Evolutionary conservation across 2,329 filamentous ascomycete genomes (phyloP), one percentile per base, ranked within the genome.

Genomic region (Diaporthe sp.): DNA sequence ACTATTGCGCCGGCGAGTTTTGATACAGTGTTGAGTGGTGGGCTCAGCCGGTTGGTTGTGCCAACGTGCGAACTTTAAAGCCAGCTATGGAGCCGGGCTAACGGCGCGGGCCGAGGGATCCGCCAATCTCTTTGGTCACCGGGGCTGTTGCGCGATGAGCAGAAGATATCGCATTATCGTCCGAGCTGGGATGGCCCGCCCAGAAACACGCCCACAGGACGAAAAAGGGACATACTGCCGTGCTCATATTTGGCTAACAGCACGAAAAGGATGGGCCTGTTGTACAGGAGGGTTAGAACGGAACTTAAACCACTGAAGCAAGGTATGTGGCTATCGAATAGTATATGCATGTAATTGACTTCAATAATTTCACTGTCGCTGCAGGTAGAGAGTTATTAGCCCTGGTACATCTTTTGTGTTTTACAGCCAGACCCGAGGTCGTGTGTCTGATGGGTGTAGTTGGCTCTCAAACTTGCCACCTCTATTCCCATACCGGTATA

Each of bases 81-180:
- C n/a, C 9, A 19, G 8, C 37, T 12, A 39, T 39, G 37, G 37
- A 39, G 37, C 37, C 37, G 65, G 34, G 49, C 34, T n/a, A 42
- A 19, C 65, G 65, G 65, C 10, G 34, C 65, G 65, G 65, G n/a
- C 65, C 65, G 65, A 53, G 2, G 22, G 9, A 2, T 6, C 7
- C 15, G 46, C 46, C 34, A 55, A 53, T n/a, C 49, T 28, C n/a
- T 69, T 55, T 69, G 65, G n/a, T 22, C 28, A 12, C 34, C 4
- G 2, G 34, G n/a, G 49, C 34, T 69, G 31, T 69, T 69, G 65
- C 65, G 65, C 49, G 19, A 69, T 69, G n/a, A 31, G 25, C 8
- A 55, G 7, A 69, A 15, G 22, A 34, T 22, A 69, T 69, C 17
- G n/a, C 65, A 69, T 55, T 53, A 69, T 69, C 65, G 9, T 19